Percentiles rank a stretch among this genome's conserved stretches.
Conservation (phyloP, 805 yeast genomes). For the Candida parachauliodes region DNA sequence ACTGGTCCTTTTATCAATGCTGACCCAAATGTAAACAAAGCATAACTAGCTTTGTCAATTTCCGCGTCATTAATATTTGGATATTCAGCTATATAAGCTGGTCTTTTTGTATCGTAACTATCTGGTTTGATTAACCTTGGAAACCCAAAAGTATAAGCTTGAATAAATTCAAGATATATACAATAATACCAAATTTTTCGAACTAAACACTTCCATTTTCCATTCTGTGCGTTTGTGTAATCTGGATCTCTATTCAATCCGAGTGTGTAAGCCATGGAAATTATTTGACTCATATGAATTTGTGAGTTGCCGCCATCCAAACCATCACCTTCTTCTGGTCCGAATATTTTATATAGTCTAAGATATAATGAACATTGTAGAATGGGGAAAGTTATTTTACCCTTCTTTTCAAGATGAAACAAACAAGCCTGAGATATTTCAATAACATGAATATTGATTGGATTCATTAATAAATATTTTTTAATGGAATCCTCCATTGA, state of each 20-base stretch:
- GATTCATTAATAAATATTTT: conserved; percentile 41
- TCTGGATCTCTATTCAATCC: conserved; percentile 42
- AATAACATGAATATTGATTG: conserved; percentile 44
- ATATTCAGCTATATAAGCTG: conserved; percentile 30
- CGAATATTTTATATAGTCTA: conserved; percentile 27
- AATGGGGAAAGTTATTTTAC: conserved; percentile 29
- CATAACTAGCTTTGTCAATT: conserved; percentile 32
- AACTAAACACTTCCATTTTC: conserved; percentile 17
- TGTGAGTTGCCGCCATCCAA: conserved; percentile 37
- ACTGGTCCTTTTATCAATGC: conserved; percentile 32
- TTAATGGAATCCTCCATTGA: conserved; percentile 21
- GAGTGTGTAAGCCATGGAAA: conserved; percentile 37
- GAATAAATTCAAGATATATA: conserved; percentile 33
- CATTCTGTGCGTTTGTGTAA: conserved; percentile 18
- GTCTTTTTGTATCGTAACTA: conserved; percentile 45
- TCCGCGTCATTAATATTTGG: conserved; percentile 30
- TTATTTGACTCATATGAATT: conserved; percentile 21
- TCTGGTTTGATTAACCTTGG: conserved; percentile 35
- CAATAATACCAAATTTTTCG: conserved; percentile 29
- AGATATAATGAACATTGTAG: conserved; percentile 27
- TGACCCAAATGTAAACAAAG: conserved; percentile 23
- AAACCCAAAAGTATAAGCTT: conserved; percentile 43
- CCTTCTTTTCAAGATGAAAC: conserved; percentile 49
- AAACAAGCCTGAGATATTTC: conserved; percentile 53
- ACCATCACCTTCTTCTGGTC: conserved; percentile 42